A percentile compares a stretch with the other conserved stretches of the same genome.
phyloP scores from a whole-genome alignment of 1,139 yeast genomes.

The Candida anutae region DNA sequence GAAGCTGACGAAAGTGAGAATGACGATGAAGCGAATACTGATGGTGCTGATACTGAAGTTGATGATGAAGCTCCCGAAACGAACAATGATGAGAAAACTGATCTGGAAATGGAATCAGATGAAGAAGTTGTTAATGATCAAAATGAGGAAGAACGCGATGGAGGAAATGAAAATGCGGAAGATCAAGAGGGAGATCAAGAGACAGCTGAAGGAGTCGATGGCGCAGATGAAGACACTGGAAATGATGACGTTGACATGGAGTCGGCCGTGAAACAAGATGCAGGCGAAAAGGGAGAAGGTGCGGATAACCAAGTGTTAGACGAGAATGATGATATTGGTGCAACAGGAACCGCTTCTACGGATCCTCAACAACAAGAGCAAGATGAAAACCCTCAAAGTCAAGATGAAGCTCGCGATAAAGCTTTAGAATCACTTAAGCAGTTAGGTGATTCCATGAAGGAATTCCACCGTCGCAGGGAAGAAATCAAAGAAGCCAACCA shows the following conservation, averaged over 20 bases:
- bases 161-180: conserved; percentile 22
- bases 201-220: conserved; percentile 36
- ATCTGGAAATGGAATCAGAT: conserved; percentile 9
- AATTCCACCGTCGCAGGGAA: conserved; percentile 84
- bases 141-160: conserved; percentile 20
- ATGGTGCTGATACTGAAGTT: conserved; percentile 20
- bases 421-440: conserved; percentile 81
- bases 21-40: conserved; percentile 18
- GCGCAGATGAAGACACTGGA: conserved; percentile 41
- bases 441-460: conserved; percentile 84
- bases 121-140: conserved; percentile 13
- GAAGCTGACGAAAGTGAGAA: conserved; percentile 15
- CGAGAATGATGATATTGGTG: conserved; percentile 66
- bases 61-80: conserved; percentile 16
- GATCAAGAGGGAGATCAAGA: conserved; percentile 12
- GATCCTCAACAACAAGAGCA: conserved; percentile 40
- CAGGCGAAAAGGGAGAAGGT: conserved; percentile 71
- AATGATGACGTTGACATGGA: conserved; percentile 50
- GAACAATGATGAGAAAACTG: conserved; percentile 12
- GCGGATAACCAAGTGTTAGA: conserved; percentile 61
- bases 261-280: conserved; percentile 63
- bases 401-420: conserved; percentile 59
- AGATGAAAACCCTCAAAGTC: conserved; percentile 20
- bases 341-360: conserved; percentile 52
- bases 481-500: conserved; percentile 65